Conservation (phyloP, 2,329 filamentous ascomycete genomes). For the Penicillium sclerotigenum region DNA sequence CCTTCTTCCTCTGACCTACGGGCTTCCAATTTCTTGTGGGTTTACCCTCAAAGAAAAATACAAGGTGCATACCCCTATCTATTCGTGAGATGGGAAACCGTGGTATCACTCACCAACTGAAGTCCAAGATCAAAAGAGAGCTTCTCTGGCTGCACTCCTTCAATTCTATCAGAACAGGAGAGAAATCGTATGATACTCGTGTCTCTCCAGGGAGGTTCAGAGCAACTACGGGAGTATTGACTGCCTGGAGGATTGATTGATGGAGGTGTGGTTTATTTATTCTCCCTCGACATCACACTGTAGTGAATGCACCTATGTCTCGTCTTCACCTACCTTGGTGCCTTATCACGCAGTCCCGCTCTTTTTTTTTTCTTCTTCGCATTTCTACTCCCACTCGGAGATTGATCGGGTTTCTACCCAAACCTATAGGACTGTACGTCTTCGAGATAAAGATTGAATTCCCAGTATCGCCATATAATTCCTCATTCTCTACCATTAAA, state of each 20-base stretch:
- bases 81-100: neutral
- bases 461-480: neutral
- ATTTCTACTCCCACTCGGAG: neutral
- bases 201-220: neutral
- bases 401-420: neutral
- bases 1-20: slow-evolving; percentile 1
- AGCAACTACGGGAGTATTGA: slow-evolving; percentile 7
- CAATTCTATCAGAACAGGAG: neutral
- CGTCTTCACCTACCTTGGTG: neutral
- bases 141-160: slow-evolving; percentile 10
- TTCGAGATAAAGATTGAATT: no score
- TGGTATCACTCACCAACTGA: slow-evolving; percentile 6
- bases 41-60: neutral
- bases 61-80: slow-evolving; percentile 8
- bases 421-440: neutral
- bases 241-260: neutral
- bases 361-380: neutral
- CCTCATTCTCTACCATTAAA: neutral
- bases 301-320: neutral
- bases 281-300: slow-evolving; percentile 1
- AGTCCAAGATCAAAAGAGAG: slow-evolving; percentile 8
- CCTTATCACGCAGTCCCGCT: neutral
- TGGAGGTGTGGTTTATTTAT: slow-evolving; percentile 12
- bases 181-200: slow-evolving; percentile 4
- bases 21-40: slow-evolving; percentile 1